Evolutionary conservation across 2,329 filamentous ascomycete species (phyloP).

Genomic region (Onygenales sp.): DNA sequence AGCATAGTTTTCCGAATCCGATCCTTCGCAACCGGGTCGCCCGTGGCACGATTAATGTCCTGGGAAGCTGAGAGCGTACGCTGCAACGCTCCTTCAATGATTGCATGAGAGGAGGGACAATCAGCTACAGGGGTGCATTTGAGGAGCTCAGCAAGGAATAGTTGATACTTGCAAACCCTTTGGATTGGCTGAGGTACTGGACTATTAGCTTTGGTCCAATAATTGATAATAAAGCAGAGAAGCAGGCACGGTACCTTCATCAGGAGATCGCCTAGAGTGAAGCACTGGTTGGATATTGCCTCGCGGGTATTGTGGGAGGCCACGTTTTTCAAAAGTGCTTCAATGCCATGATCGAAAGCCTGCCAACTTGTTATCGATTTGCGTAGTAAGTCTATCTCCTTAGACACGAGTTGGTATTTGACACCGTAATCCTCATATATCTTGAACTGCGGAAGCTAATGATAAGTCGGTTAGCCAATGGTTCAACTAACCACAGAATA

Average conservation of each 20-base stretch:
- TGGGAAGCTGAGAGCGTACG: constrained; percentile 64
- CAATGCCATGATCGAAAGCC: constrained; percentile 73
- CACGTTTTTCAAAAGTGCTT: constrained; percentile 67
- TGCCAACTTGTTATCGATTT: constrained; percentile 64
- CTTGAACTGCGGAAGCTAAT: constrained; percentile 69
- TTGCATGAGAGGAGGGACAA: constrained; percentile 72
- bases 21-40: constrained; percentile 59
- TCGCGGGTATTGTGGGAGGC: constrained; percentile 57
- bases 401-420: constrained; percentile 77
- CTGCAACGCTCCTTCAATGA: constrained; percentile 64
- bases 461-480: constrained; percentile 29
- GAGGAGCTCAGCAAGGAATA: constrained; percentile 75
- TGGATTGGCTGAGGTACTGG: constrained; percentile 63
- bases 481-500: too few relatives aligned
- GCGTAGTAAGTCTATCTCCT: constrained; percentile 62
- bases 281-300: constrained; percentile 59
- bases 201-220: constrained; percentile 1
- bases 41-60: constrained; percentile 76
- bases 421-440: constrained; percentile 87
- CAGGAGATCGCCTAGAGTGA: constrained; percentile 76
- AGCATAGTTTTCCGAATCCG: constrained; percentile 74
- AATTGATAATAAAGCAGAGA: constrained; percentile 5
- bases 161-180: constrained; percentile 79
- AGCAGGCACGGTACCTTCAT: constrained; percentile 58
- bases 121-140: constrained; percentile 76